A percentile compares a stretch with the other conserved stretches of the same genome.
Evolutionary conservation across 345 rosid species (phyloP).

Genomic region (Linum usitatissimum): DNA sequence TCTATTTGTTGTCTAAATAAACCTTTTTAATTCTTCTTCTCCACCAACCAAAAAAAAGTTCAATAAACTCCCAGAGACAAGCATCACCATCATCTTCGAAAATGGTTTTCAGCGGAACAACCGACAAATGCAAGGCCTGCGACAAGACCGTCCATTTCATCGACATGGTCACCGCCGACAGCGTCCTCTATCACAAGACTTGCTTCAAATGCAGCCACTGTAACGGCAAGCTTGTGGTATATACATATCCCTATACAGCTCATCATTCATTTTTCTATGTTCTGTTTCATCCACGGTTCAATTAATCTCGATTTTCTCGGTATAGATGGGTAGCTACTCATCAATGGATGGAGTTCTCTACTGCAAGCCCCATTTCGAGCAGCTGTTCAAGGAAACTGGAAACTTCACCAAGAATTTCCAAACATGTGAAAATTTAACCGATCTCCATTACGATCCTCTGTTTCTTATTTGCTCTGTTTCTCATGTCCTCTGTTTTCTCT

Average conservation of each 20-base stretch:
- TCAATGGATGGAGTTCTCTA: slow-evolving; percentile 65
- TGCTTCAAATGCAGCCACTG: slow-evolving; percentile 91
- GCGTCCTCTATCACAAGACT: slow-evolving; percentile 60
- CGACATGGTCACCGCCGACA: slow-evolving; percentile 69
- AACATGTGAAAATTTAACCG: slow-evolving; percentile 17
- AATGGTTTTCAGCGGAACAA: slow-evolving; percentile 54
- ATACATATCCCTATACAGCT: neutral
- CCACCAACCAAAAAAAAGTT: neutral
- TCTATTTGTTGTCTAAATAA: neutral
- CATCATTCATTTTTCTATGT: neutral
- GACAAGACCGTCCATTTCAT: slow-evolving; percentile 62
- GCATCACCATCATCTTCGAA: neutral
- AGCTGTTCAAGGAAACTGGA: slow-evolving; percentile 57
- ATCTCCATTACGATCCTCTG: neutral
- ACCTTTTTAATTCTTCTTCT: neutral
- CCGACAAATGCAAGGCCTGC: slow-evolving; percentile 72
- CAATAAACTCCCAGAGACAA: neutral
- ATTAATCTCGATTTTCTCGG: neutral
- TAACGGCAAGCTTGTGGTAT: slow-evolving; percentile 64
- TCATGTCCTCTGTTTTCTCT: neutral
- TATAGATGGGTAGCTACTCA: slow-evolving; percentile 56
- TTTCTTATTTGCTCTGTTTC: too few relatives aligned
- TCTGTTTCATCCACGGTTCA: too few relatives aligned
- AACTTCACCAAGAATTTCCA: slow-evolving; percentile 43
- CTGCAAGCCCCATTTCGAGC: slow-evolving; percentile 87